Base-by-base conservation (phyloP, 768 basidiomycete genomes). In the Boletus eberwhitei region DNA sequence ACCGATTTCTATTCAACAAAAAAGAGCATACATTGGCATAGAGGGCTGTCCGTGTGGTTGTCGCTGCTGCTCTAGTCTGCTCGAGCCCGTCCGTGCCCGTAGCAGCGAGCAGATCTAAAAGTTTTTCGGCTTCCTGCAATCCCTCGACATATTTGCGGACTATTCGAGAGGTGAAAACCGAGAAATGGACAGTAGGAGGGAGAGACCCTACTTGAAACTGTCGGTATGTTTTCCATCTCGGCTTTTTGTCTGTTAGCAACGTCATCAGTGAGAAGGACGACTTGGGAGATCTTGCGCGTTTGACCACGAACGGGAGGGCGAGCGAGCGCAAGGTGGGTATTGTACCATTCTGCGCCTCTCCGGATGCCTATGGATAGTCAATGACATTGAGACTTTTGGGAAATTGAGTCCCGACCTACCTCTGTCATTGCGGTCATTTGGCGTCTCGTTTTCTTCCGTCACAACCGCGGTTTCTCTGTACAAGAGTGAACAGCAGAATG, bases 371-470 rank as follows among this genome's bases (percentile, higher is more conserved):
- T 26, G n/a, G 1, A 51, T 8, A 5, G 13, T 64, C 22, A 46
- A n/a, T 5, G 4, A 0, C 7, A 34, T 14, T 0, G n/a, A 37
- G 6, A 31, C 9, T 4, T 3, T 4, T 7, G 14, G 7, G 8
- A 3, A 2, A 9, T 2, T 12, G 22, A 29, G 13, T 16, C 7
- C 31, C 31, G 7, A 65, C 13, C 17, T 54, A 91, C 94, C 88
- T 81, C 97, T 75, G 67, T 98, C 97, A 65, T 98, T 98, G 26
- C 90, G 79, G 67, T 99, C 97, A 61, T 98, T 98, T 0, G 93
- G 91, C 0, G 84, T 84, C 71, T 95, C 92, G 5, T 78, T 84
- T 52, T 88, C 84, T 58, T 88, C 84, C 16, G 89, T 77, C 38
- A 89, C 76, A 11, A 93, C 80, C 0, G 88, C 90, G 0, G 92